Conservation (phyloP, 2,329 filamentous ascomycete genomes). For the Colletotrichum coccodes region DNA sequence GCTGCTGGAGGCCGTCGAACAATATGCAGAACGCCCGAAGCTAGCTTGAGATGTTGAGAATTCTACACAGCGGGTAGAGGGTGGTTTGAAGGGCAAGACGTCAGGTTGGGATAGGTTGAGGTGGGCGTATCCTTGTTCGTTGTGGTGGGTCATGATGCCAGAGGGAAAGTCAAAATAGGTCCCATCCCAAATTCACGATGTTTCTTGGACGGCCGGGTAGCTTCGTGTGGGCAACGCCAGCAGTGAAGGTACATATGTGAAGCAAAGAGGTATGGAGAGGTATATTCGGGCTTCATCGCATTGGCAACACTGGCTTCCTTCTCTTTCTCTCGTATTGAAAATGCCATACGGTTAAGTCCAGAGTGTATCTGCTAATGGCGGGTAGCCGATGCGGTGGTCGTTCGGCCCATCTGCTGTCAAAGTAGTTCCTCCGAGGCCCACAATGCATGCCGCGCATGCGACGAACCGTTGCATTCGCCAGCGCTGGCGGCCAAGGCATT, state of each 20-base stretch:
- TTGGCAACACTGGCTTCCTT: not conserved
- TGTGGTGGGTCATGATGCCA: not conserved
- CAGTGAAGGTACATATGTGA: not conserved
- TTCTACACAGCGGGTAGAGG: not conserved
- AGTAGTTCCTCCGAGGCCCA: not conserved
- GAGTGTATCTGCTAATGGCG: not conserved
- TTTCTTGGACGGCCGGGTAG: not conserved
- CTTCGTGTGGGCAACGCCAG: not conserved
- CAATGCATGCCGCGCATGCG: not conserved
- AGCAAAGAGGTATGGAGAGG: not conserved
- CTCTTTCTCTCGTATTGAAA: not conserved
- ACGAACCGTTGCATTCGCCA: not conserved
- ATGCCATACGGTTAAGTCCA: not conserved
- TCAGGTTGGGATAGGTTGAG: not conserved
- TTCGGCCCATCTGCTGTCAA: not conserved
- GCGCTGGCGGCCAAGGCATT: not conserved
- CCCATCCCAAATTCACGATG: not conserved
- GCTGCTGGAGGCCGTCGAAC: constrained; percentile 21
- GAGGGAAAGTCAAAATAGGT: not conserved
- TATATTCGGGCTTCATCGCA: not conserved
- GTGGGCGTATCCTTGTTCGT: not conserved
- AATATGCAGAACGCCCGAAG: not conserved
- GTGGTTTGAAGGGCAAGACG: not conserved
- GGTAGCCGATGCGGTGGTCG: not conserved
- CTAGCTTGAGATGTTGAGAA: not conserved